Conservation (phyloP, 768 basidiomycete genomes). For the Leccinum barrowsii region DNA sequence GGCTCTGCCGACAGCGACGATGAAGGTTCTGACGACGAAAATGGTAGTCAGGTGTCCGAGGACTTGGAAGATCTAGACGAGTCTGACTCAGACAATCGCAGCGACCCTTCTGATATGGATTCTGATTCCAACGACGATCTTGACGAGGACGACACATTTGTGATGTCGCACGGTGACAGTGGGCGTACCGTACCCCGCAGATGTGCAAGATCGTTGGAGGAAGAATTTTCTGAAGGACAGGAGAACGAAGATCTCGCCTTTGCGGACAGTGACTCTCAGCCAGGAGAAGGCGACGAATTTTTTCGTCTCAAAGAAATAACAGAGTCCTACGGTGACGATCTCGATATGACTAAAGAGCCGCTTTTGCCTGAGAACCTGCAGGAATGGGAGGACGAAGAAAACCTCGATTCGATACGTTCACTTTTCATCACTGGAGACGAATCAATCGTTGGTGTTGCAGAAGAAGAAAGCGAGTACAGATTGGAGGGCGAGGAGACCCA, state of each 20-base stretch:
- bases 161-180: slow-evolving; percentile 27
- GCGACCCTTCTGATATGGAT: not conserved
- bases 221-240: slow-evolving; percentile 34
- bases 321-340: slow-evolving; percentile 41
- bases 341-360: slow-evolving; percentile 69
- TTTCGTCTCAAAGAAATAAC: slow-evolving; percentile 54
- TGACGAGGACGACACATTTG: not conserved
- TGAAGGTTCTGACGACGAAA: slow-evolving; percentile 24
- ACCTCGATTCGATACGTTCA: slow-evolving; percentile 80
- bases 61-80: slow-evolving; percentile 4
- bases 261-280: slow-evolving; percentile 77
- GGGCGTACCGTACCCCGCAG: slow-evolving; percentile 52
- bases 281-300: slow-evolving; percentile 62
- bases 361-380: slow-evolving; percentile 49
- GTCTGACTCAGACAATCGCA: not conserved
- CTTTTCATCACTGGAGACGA: slow-evolving; percentile 85
- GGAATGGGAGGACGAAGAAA: slow-evolving; percentile 81
- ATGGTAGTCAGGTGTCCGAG: slow-evolving; percentile 12
- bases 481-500: slow-evolving; percentile 33
- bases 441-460: slow-evolving; percentile 33
- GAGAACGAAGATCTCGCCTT: slow-evolving; percentile 52
- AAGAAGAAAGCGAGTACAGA: slow-evolving; percentile 40
- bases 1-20: slow-evolving; percentile 38
- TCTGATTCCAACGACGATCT: slow-evolving; percentile 1
- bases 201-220: slow-evolving; percentile 32